Evolutionary conservation across 2,329 filamentous ascomycete species (phyloP).

Genomic region (Septoria petroselini): DNA sequence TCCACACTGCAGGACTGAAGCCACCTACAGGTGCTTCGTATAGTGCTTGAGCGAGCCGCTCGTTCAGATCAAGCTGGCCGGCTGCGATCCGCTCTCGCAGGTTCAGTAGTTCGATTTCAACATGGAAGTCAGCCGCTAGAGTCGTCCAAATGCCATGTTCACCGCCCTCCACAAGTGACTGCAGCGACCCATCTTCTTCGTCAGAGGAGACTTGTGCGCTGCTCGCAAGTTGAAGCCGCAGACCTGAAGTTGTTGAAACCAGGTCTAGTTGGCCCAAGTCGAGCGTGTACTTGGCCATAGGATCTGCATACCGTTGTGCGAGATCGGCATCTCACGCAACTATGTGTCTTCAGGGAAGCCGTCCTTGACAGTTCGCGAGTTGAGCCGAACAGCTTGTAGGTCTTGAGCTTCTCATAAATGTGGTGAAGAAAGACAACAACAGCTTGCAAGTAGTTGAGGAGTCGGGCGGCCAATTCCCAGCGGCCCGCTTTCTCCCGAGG

Average conservation of each 20-base stretch:
- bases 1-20: background rate
- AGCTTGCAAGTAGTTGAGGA: no score
- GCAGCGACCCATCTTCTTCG: constrained; percentile 6
- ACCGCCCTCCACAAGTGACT: background rate
- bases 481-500: no score
- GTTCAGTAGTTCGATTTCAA: background rate
- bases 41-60: constrained; percentile 13
- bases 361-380: background rate
- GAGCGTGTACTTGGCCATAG: constrained; percentile 10
- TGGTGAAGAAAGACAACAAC: no score
- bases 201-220: constrained; percentile 24
- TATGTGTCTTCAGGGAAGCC: no score
- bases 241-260: constrained; percentile 17
- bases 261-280: constrained; percentile 14
- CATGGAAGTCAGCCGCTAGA: background rate
- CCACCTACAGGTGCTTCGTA: constrained; percentile 12
- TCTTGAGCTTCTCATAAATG: no score
- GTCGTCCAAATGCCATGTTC: background rate
- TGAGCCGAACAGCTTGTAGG: background rate
- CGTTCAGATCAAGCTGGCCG: constrained; percentile 5
- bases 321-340: background rate
- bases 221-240: constrained; percentile 26
- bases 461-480: no score
- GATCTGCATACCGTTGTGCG: constrained; percentile 5
- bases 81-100: no score